Percentiles rank a stretch among this genome's conserved stretches.
Conservation (phyloP, 1,284 basidiomycete species). For the Abortiporus biennis region DNA sequence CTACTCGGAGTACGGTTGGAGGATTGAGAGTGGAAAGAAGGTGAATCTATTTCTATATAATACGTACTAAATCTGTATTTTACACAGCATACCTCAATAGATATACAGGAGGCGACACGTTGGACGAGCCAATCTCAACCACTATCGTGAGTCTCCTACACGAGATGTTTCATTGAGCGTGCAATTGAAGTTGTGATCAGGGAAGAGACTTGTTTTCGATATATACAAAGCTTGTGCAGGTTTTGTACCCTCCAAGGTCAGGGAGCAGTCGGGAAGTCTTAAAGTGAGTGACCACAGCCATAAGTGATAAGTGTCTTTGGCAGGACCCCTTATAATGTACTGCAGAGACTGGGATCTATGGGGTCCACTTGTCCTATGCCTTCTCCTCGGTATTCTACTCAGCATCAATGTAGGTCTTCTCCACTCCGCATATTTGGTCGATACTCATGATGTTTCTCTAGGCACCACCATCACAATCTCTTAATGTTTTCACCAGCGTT, state of each 20-base stretch:
- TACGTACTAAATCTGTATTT: background rate
- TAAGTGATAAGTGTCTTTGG: constrained; percentile 1
- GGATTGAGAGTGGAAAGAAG: constrained; percentile 87
- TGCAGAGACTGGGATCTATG: constrained; percentile 92
- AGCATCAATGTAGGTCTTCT: constrained; percentile 73
- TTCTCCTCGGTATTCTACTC: constrained; percentile 81
- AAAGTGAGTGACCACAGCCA: constrained; percentile 36
- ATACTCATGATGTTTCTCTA: constrained; percentile 25
- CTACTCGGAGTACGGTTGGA: constrained; percentile 58
- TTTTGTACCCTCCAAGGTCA: constrained; percentile 77
- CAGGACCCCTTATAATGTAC: background rate
- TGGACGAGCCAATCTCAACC: constrained; percentile 85
- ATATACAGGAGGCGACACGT: constrained; percentile 76
- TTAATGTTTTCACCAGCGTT: constrained; percentile 88
- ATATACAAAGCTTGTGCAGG: constrained; percentile 88
- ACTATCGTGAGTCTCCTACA: constrained; percentile 68
- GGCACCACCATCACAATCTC: constrained; percentile 79
- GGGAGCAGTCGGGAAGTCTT: constrained; percentile 75
- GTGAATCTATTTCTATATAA: constrained; percentile 31
- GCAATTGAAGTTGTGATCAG: constrained; percentile 42
- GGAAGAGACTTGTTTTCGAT: constrained; percentile 85
- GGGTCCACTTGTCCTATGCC: constrained; percentile 87
- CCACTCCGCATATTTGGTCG: background rate
- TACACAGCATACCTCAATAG: constrained; percentile 28
- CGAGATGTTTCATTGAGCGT: background rate